Evolutionary conservation across 176 grass and related monocot species (phyloP).

Genomic region (Pharus latifolius): DNA sequence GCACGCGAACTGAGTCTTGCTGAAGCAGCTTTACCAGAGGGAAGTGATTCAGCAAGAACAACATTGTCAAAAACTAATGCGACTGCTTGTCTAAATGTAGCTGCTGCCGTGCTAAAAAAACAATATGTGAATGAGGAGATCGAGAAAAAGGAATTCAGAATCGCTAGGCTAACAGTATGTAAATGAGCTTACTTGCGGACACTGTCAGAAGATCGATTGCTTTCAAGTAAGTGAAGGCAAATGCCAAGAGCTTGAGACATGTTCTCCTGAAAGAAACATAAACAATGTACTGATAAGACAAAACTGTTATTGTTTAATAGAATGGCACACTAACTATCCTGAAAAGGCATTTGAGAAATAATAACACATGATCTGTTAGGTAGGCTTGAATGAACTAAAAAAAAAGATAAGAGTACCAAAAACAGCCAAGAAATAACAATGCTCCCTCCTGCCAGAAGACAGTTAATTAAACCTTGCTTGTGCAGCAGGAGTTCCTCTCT

Average conservation of each 20-base stretch:
- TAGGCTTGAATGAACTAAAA: not conserved
- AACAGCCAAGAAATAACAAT: not conserved
- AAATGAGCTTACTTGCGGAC: constrained; percentile 70
- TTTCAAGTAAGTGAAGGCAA: constrained; percentile 84
- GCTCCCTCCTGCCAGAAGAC: not conserved
- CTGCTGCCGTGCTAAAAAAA: constrained; percentile 86
- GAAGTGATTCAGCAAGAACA: constrained; percentile 71
- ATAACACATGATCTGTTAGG: not conserved
- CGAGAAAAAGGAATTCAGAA: constrained; percentile 6
- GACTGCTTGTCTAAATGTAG: constrained; percentile 98
- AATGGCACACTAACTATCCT: not conserved
- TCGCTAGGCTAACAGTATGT: not conserved
- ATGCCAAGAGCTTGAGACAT: constrained; percentile 95
- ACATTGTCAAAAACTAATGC: constrained; percentile 90
- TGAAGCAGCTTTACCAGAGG: constrained; percentile 67
- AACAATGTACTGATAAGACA: constrained; percentile 12
- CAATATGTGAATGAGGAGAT: constrained; percentile 31
- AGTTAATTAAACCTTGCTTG: not conserved
- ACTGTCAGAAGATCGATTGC: constrained; percentile 83
- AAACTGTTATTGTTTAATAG: not conserved
- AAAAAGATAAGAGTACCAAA: not conserved
- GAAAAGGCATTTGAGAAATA: not conserved
- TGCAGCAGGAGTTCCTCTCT: not conserved
- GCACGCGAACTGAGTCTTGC: constrained; percentile 40
- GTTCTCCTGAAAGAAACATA: constrained; percentile 61